Base-by-base conservation (phyloP, 805 yeast genomes). In the Candida michaelii region DNA sequence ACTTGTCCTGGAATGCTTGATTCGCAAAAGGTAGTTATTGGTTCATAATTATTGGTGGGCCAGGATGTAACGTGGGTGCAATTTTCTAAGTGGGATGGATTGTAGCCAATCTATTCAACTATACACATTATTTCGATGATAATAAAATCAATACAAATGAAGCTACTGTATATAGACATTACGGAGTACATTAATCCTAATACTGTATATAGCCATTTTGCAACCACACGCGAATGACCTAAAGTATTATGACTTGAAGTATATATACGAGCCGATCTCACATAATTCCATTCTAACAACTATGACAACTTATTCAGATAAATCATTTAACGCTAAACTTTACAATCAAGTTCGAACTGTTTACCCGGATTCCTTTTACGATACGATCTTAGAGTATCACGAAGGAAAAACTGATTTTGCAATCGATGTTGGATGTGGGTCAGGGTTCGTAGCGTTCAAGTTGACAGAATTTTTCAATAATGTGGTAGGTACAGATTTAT, bases 401-500 rank as follows among this genome's bases (percentile, higher is more conserved):
- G n/a, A 19, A 11, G 31, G 42, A 7, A 2, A 24, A 1, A 47
- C 58, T 3, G 38, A 43, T 2, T 41, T 46, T 4, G 57, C 79
- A 12, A 58, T 63, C 53, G 65, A 62, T 54, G 53, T 76, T 36
- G 82, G 83, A 0, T 73, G 80, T 49, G 82, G 82, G 0, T 73
- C 81, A 0, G 82, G 82, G 0, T 74, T 71, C 24, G 79, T 39
- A 10, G 45, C 49, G 21, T 49, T 49, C 74, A 2, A 66, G 72
- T 2, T 59, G 63, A 35, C 76, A 74, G 36, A 44, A 4, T 37
- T 36, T 30, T 49, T 49, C 27, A 48, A 66, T 0, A 54, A 59
- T 13, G 74, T 73, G 5, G 52, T 63, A 12, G 79, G 79, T 1
- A 56, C 76, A 2, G 83, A 78, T 52, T 50, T 73, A 27, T 74